Evolutionary conservation across 1,284 basidiomycete species (phyloP), one percentile per base, ranked within the genome.

Genomic region (Ustilago nuda): DNA sequence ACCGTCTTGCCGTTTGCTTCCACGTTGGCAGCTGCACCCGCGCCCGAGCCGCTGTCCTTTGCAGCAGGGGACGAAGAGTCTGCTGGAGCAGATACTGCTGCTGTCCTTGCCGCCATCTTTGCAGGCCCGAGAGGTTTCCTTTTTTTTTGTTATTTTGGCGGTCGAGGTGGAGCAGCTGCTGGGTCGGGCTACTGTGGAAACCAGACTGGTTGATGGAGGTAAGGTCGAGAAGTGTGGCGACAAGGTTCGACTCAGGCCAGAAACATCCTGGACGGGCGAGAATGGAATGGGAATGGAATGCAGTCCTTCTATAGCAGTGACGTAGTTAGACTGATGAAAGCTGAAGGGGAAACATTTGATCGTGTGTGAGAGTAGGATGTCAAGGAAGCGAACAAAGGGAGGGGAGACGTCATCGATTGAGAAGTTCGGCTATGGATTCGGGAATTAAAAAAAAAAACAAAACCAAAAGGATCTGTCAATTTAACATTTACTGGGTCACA

Each of bases 31-130:
- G 60, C 63, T 4, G 45, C n/a, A 13, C 19, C 45, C 45, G 45
- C n/a, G 1, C 19, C 45, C 45, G 45, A 50, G 48, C 48, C 48
- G 11, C 33, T 50, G 8, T 30, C 48, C 30, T 71, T 75, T 19
- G 60, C 61, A 15, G 63, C 63, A 2, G 72, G 67, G n/a, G 72
- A 75, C 1, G 61, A 48, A 12, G 52, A 37, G 3, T 60, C 61
- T 5, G 56, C 41, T n/a, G 39, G 23, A 27, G 23, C n/a, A 17
- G 27, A 33, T 23, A n/a, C 45, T 37, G 32, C 27, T 30, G 55
- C 41, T 43, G 57, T 51, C 41, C 55, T 33, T 3, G 66, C 50
- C 41, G 66, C 55, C 71, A 73, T 73, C 9, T 12, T 64, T n/a
- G 57, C 36, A 23, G 35, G 8, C 7, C n/a, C 6, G 23, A 48